Evolutionary conservation across 495 filamentous ascomycete species (phyloP).

Genomic region (Penicillium parvum): DNA sequence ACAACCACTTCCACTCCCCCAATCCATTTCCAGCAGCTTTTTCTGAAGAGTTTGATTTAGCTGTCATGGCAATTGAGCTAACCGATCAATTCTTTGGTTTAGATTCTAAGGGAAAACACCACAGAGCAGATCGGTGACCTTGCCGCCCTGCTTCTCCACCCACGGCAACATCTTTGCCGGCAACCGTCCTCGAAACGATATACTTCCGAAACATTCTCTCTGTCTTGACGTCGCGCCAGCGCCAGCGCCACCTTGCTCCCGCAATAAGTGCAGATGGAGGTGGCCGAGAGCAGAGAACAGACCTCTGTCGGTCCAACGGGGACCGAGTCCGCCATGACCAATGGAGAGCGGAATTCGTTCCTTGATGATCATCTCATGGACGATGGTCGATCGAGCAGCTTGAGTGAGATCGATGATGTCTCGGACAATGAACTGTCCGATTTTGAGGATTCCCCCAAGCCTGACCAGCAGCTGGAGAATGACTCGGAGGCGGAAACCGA

Average conservation of each 20-base stretch:
- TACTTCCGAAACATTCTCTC: constrained; percentile 1
- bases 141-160: constrained; percentile 19
- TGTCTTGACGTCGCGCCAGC: no score
- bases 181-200: constrained; percentile 8
- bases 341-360: constrained; percentile 38
- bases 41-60: constrained; percentile 1
- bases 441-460: constrained; percentile 44
- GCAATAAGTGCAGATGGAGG: constrained; percentile 33
- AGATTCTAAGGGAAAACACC: constrained; percentile 12
- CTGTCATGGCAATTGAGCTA: constrained; percentile 28
- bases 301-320: constrained; percentile 33
- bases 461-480: constrained; percentile 49
- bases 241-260: not conserved
- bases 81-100: constrained; percentile 12
- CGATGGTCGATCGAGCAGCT: constrained; percentile 60
- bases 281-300: constrained; percentile 39
- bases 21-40: constrained; percentile 12
- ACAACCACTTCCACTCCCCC: constrained; percentile 23
- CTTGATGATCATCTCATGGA: constrained; percentile 38
- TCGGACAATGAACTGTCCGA: constrained; percentile 57
- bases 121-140: constrained; percentile 17
- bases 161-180: constrained; percentile 14
- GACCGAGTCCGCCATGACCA: constrained; percentile 31
- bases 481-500: constrained; percentile 99
- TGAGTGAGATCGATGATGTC: constrained; percentile 89